Evolutionary conservation across 345 rosid species (phyloP), one percentile per base, ranked within the genome.

Genomic region (Conringia planisiliqua): DNA sequence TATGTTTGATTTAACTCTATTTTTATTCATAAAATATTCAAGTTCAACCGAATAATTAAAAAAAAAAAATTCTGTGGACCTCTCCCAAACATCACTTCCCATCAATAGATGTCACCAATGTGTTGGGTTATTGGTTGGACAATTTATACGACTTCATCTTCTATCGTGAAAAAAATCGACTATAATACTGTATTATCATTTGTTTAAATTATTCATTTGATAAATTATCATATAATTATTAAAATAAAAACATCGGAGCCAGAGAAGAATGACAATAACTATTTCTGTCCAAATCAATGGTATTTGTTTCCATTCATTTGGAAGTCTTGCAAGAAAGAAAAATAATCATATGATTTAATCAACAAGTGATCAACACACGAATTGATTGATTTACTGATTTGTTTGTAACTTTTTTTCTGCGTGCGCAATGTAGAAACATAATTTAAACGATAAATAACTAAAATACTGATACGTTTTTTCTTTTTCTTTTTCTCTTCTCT

Each of bases 51-150:
- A n/a, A n/a, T n/a, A n/a, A n/a, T n/a, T n/a, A n/a, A n/a, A n/a
- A n/a, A n/a, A n/a, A n/a, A n/a, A n/a, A n/a, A n/a, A n/a, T n/a
- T n/a, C 6, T 26, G 26, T 16, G 56, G 56, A 51, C 56, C 30
- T 22, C n/a, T 51, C 56, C 12, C 30, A 51, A 13, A 51, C 63
- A 68, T 68, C 70, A 52, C 46, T 75, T 61, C 50, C 48, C 56
- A 75, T 60, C 16, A 75, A 68, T 32, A 68, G 69, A 40, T 51
- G 74, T 68, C 68, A 75, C 79, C 57, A 40, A 61, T 62, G 13
- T 51, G 64, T 68, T 68, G 58, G 10, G 30, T 68, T 61, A 66
- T 66, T 67, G 78, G 73, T 48, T 59, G 60, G 56, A 75, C 44
- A 40, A 20, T 60, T 68, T 75, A 3, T 42, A 24, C 24, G 61